These are phyloP conservation scores for Populus alba DNA, from an alignment of 345 rosid genomes.

Conservation along the genomic window DNA sequence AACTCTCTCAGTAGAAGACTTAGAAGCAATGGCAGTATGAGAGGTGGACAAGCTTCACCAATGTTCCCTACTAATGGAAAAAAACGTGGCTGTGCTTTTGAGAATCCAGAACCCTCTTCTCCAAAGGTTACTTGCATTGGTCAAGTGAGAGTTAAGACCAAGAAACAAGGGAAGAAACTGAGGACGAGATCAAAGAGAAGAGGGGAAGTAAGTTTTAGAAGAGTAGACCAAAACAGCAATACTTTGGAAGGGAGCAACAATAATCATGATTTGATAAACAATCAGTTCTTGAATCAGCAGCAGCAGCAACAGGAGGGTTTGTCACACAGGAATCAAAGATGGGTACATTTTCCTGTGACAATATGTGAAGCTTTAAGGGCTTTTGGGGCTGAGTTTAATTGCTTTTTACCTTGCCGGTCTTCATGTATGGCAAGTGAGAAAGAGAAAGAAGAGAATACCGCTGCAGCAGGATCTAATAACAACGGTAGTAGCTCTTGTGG, in stretches of 20 bases:
- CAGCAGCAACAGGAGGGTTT: slow-evolving; percentile 37
- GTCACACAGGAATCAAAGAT: slow-evolving; percentile 58
- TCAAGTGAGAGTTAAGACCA: slow-evolving; percentile 94
- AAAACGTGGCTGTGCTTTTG: slow-evolving; percentile 63
- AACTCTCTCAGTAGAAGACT: slow-evolving; percentile 76
- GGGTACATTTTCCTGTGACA: slow-evolving; percentile 81
- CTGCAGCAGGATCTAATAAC: background rate
- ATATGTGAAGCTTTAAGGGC: slow-evolving; percentile 80
- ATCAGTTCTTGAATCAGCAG: slow-evolving; percentile 11
- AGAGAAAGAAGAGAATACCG: slow-evolving; percentile 32
- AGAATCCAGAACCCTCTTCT: slow-evolving; percentile 83
- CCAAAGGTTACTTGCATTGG: slow-evolving; percentile 99
- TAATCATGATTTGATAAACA: slow-evolving; percentile 12
- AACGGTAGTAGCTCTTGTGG: slow-evolving; percentile 53
- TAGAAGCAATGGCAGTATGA: slow-evolving; percentile 65
- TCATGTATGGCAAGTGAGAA: slow-evolving; percentile 48
- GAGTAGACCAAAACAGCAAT: slow-evolving; percentile 31
- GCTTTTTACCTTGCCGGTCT: slow-evolving; percentile 81
- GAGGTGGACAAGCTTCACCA: slow-evolving; percentile 76
- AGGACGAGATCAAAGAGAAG: slow-evolving; percentile 61
- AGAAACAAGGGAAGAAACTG: slow-evolving; percentile 79
- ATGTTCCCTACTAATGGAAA: slow-evolving; percentile 67
- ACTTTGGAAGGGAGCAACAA: background rate
- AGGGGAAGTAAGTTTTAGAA: slow-evolving; percentile 68
- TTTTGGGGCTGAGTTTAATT: slow-evolving; percentile 81